phyloP scores from a whole-genome alignment of 176 grass and related monocot genomes.

The Avena atlantica region DNA sequence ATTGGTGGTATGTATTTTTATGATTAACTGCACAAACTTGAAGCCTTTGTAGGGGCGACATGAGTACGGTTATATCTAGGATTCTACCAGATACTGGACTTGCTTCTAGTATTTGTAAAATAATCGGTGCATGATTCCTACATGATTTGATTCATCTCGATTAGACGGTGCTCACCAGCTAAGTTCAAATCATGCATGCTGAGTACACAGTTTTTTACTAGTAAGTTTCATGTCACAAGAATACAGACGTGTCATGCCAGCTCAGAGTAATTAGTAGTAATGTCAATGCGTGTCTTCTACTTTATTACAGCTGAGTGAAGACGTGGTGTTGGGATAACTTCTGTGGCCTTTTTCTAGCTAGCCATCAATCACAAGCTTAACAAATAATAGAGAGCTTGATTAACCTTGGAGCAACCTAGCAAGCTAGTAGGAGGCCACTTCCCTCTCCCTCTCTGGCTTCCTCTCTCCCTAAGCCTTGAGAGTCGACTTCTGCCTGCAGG shows the following conservation, averaged over 20 bases:
- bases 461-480: no score
- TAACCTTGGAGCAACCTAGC: neutral
- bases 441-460: no score
- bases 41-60: neutral
- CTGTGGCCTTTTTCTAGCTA: neutral
- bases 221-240: slow-evolving; percentile 20
- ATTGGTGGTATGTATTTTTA: neutral
- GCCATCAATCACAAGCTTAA: slow-evolving; percentile 47
- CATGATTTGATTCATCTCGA: slow-evolving; percentile 32
- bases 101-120: neutral
- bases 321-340: slow-evolving; percentile 45
- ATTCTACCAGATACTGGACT: neutral
- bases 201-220: neutral
- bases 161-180: slow-evolving; percentile 21
- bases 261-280: slow-evolving; percentile 9
- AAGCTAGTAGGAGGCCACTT: neutral
- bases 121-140: neutral
- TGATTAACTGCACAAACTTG: neutral
- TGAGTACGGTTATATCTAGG: neutral
- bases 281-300: slow-evolving; percentile 36
- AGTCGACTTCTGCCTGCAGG: no score
- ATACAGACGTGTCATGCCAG: slow-evolving; percentile 41
- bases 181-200: slow-evolving; percentile 34
- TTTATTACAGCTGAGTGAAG: slow-evolving; percentile 43
- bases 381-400: slow-evolving; percentile 26